Conservation (phyloP, 352 stramenopile genomes). For the Globisporangium polare region DNA sequence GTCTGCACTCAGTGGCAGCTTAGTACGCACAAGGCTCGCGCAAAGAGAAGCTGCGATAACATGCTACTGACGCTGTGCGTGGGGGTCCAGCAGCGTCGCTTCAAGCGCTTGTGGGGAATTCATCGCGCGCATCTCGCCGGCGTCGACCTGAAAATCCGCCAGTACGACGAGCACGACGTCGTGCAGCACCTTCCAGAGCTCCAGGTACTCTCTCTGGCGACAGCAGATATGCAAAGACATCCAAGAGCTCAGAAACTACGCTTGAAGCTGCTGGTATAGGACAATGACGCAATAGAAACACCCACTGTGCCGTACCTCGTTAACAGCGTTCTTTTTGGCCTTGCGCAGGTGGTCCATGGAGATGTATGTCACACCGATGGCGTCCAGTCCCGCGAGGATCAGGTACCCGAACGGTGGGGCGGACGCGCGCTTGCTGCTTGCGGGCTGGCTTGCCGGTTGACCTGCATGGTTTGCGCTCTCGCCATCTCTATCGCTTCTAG, state of each 20-base stretch:
- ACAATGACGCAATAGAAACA: neutral
- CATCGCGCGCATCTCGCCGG: slow-evolving; percentile 27
- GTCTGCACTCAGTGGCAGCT: neutral
- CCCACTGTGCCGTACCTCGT: slow-evolving; percentile 16
- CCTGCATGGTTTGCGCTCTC: neutral
- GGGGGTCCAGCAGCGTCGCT: slow-evolving; percentile 17
- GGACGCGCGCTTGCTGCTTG: slow-evolving; percentile 3
- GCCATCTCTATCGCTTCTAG: neutral
- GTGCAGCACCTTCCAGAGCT: slow-evolving; percentile 57
- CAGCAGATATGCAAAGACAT: neutral
- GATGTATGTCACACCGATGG: slow-evolving; percentile 47
- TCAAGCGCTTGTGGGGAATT: slow-evolving; percentile 22
- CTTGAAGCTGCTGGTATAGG: too few species aligned
- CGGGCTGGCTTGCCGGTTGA: neutral
- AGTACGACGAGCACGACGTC: slow-evolving; percentile 63
- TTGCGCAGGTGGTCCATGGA: slow-evolving; percentile 51
- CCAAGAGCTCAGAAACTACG: too few species aligned
- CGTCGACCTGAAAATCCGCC: slow-evolving; percentile 53
- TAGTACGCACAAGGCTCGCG: neutral
- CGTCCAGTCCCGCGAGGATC: slow-evolving; percentile 32
- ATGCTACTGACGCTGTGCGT: slow-evolving; percentile 16
- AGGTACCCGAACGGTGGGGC: slow-evolving; percentile 43
- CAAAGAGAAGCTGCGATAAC: neutral
- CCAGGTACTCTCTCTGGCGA: slow-evolving; percentile 34
- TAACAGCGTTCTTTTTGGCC: slow-evolving; percentile 49